A percentile compares a stretch with the other conserved stretches of the same genome.
Evolutionary conservation across 208 protist genomes (phyloP).

Genomic region (Acanthamoeba rhysodes): DNA sequence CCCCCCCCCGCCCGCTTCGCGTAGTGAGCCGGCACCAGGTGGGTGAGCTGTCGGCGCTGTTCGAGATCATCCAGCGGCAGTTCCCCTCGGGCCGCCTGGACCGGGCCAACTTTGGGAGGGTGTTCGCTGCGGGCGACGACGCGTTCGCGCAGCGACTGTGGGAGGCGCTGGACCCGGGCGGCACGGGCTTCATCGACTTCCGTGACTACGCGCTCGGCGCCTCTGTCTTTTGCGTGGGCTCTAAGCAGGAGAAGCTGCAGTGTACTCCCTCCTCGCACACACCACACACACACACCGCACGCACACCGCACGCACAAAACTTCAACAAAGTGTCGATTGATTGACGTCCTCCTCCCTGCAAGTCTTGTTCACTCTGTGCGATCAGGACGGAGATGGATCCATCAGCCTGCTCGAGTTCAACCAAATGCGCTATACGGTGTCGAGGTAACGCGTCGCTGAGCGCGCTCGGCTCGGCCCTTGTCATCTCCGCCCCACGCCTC

Average conservation of each 20-base stretch:
- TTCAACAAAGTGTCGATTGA: no score
- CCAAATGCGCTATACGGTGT: background rate
- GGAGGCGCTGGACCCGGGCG: background rate
- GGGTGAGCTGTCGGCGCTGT: background rate
- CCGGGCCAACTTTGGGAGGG: slow-evolving; percentile 23
- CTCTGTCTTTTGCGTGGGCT: slow-evolving; percentile 42
- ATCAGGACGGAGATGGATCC: background rate
- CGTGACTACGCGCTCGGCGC: slow-evolving; percentile 27
- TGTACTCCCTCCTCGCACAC: background rate
- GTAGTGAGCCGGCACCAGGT: slow-evolving; percentile 50
- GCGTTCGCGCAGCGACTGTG: slow-evolving; percentile 27
- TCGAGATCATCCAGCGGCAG: slow-evolving; percentile 43
- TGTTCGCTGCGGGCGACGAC: slow-evolving; percentile 41
- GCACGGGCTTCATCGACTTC: slow-evolving; percentile 26
- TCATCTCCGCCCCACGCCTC: background rate
- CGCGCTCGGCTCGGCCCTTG: background rate
- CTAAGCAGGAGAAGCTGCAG: slow-evolving; percentile 22
- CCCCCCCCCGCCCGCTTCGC: background rate
- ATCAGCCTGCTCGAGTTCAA: slow-evolving; percentile 40
- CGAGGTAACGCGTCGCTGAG: background rate
- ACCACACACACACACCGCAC: background rate
- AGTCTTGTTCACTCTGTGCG: slow-evolving; percentile 27
- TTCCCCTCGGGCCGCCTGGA: slow-evolving; percentile 3
- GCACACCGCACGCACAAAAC: no score
- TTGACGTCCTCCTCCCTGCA: background rate